phyloP scores from a whole-genome alignment of 805 yeast species.

The Wickerhamomyces subpelliculosus region DNA sequence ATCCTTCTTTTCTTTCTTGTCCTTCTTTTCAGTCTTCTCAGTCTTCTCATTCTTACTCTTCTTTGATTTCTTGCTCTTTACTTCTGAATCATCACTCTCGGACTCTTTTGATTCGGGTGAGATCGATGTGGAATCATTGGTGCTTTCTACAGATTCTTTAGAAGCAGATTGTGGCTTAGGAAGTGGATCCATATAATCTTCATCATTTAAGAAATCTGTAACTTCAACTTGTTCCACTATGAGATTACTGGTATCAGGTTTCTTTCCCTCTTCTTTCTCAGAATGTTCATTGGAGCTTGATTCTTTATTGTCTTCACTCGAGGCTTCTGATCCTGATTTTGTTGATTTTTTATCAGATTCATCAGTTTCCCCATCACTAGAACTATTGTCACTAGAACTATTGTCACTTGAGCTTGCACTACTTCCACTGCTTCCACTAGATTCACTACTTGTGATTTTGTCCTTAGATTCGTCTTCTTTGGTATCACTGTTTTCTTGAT shows the following conservation, averaged over 20 bases:
- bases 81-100: constrained; percentile 4
- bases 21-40: constrained; percentile 3
- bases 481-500: constrained; percentile 11
- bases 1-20: constrained; percentile 4
- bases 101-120: background rate
- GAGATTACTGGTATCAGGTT: constrained; percentile 18
- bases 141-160: constrained; percentile 8
- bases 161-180: too few species aligned
- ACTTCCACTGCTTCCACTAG: constrained; percentile 8
- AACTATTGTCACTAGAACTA: background rate
- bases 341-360: constrained; percentile 6
- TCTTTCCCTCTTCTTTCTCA: background rate
- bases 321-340: constrained; percentile 1
- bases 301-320: constrained; percentile 6
- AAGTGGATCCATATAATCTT: constrained; percentile 4
- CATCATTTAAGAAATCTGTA: constrained; percentile 21
- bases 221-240: constrained; percentile 40
- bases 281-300: constrained; percentile 2
- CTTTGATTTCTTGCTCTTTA: background rate
- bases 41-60: constrained; percentile 2
- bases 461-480: constrained; percentile 4
- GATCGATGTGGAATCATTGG: too few species aligned
- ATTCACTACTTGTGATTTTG: constrained; percentile 8
- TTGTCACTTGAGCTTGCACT: background rate
- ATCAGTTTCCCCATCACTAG: background rate